Evolutionary conservation across 257 asterid genomes (phyloP).

Genomic region (Nicotiana undulata): DNA sequence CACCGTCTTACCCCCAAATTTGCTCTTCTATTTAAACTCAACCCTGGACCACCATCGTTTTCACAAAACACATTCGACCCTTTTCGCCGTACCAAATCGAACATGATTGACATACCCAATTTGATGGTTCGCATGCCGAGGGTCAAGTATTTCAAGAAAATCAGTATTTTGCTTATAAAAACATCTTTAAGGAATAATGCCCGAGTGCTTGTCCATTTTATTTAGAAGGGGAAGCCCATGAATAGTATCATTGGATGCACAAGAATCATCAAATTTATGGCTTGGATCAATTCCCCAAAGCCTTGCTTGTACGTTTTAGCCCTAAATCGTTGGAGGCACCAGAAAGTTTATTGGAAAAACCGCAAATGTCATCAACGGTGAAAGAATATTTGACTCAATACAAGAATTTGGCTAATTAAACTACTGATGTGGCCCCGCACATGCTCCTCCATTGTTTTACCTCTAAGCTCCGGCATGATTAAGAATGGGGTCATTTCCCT

Average conservation of each 20-base stretch:
- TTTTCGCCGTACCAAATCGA: no score
- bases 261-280: not conserved
- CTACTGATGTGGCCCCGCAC: no score
- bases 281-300: not conserved
- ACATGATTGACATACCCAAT: no score
- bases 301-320: not conserved
- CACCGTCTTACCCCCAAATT: no score
- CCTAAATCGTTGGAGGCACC: not conserved
- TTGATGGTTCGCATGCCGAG: no score
- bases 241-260: not conserved
- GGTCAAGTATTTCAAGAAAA: not conserved
- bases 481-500: no score
- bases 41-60: no score
- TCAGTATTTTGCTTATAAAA: not conserved
- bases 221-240: not conserved
- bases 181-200: not conserved
- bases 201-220: not conserved
- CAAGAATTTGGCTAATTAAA: not conserved
- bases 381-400: not conserved
- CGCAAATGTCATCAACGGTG: not conserved
- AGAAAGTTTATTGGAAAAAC: not conserved
- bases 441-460: no score
- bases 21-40: no score
- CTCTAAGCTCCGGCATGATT: no score
- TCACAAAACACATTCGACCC: no score